Conservation (phyloP, 2,329 filamentous ascomycete genomes). For the Lachnellula hyalina region DNA sequence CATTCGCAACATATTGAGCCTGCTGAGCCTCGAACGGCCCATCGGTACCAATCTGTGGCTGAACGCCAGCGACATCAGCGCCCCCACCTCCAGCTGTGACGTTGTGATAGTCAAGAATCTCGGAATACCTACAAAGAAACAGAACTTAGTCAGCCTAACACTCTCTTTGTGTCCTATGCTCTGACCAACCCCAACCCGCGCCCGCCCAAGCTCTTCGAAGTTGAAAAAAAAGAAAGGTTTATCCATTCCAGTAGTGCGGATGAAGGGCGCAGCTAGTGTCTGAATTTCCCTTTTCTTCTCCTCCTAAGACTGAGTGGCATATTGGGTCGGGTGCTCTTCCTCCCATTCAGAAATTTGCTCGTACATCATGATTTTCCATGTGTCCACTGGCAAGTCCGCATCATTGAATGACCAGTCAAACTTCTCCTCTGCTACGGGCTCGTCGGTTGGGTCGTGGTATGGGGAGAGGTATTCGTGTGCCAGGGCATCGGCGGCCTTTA, state of each 20-base stretch:
- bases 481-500: slow-evolving; percentile 80
- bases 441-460: slow-evolving; percentile 96
- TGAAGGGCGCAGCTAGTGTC: not conserved
- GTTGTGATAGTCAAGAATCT: slow-evolving; percentile 98
- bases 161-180: slow-evolving; percentile 4
- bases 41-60: not conserved
- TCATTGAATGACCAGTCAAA: slow-evolving; percentile 99
- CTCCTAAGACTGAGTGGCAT: slow-evolving; percentile 15
- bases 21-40: not conserved
- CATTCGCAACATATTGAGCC: slow-evolving; percentile 6
- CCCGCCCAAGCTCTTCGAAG: not conserved
- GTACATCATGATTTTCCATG: slow-evolving; percentile 99
- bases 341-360: slow-evolving; percentile 35
- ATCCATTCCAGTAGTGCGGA: too few species aligned
- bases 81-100: slow-evolving; percentile 43
- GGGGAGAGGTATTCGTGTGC: slow-evolving; percentile 90
- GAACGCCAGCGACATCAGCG: slow-evolving; percentile 34
- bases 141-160: slow-evolving; percentile 29
- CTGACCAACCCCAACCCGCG: not conserved
- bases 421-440: slow-evolving; percentile 92
- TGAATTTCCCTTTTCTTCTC: slow-evolving; percentile 9
- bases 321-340: slow-evolving; percentile 14
- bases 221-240: slow-evolving; percentile 1
- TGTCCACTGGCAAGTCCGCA: slow-evolving; percentile 92
- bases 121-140: slow-evolving; percentile 71